Evolutionary conservation across 352 stramenopile species (phyloP).

Genomic region (Globisporangium middletonii): DNA sequence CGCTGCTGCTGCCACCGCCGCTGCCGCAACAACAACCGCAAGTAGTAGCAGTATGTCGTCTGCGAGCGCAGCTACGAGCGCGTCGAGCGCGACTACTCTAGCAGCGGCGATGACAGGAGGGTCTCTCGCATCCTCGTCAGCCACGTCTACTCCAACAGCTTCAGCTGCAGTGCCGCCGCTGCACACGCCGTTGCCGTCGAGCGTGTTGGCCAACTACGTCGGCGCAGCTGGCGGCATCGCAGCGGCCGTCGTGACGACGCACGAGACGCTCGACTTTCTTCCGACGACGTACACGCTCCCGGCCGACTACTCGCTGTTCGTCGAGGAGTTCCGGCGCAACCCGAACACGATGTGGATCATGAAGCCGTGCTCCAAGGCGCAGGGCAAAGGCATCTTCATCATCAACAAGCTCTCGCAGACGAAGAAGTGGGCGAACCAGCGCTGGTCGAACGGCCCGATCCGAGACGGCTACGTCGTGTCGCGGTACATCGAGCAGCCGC

Average conservation of each 20-base stretch:
- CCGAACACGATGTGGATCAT: constrained; percentile 92
- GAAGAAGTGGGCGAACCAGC: constrained; percentile 86
- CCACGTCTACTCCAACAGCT: too few relatives aligned
- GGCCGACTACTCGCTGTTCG: constrained; percentile 91
- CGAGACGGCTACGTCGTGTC: constrained; percentile 88
- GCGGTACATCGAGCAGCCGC: constrained; percentile 87
- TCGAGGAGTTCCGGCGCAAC: constrained; percentile 86
- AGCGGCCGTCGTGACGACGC: constrained; percentile 1
- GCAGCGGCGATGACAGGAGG: too few relatives aligned
- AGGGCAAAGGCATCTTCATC: constrained; percentile 93
- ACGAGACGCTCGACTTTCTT: constrained; percentile 59
- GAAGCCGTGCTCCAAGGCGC: constrained; percentile 87
- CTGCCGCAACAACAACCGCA: not conserved
- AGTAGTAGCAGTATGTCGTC: not conserved
- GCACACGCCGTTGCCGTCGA: not conserved
- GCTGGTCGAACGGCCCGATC: constrained; percentile 53
- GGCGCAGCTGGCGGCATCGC: not conserved
- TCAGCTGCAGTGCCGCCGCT: not conserved
- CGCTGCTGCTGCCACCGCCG: constrained; percentile 12
- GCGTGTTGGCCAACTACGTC: not conserved
- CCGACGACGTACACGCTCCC: constrained; percentile 91
- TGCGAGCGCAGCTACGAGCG: too few relatives aligned
- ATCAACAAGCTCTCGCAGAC: constrained; percentile 91
- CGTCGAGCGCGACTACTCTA: not conserved
- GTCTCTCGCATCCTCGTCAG: too few relatives aligned